These are phyloP conservation scores for Ceratobasidium sp. DNA, from an alignment of 1,284 basidiomycete genomes.

Conservation along the genomic window DNA sequence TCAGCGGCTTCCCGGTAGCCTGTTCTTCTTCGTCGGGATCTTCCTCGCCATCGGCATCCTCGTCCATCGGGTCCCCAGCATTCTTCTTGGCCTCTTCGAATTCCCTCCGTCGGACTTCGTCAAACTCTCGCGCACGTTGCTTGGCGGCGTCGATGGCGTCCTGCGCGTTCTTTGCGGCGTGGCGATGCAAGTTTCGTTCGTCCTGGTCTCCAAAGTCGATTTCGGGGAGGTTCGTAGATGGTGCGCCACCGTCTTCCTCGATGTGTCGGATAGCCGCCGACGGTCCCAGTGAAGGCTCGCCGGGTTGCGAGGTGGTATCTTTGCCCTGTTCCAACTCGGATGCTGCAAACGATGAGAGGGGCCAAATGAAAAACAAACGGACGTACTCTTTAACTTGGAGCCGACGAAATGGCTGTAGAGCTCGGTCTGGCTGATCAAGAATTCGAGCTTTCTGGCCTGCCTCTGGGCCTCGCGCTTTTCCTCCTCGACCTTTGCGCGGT, in stretches of 20 bases:
- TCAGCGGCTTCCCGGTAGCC: conserved; percentile 53
- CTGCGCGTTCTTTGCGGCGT: conserved; percentile 90
- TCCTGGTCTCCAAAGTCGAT: conserved; percentile 65
- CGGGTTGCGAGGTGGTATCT: conserved; percentile 45
- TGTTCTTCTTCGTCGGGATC: conserved; percentile 37
- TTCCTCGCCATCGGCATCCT: conserved; percentile 52
- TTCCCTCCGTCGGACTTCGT: conserved; percentile 75
- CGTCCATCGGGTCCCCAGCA: conserved; percentile 61
- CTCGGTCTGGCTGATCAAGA: conserved; percentile 98
- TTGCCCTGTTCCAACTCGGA: conserved; percentile 50
- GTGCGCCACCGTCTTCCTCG: conserved; percentile 19
- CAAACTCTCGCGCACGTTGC: conserved; percentile 85
- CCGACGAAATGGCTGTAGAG: conserved; percentile 99
- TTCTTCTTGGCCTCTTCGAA: conserved; percentile 53
- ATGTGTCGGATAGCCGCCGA: conserved; percentile 29
- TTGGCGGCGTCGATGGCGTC: conserved; percentile 85
- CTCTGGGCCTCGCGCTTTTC: conserved; percentile 95
- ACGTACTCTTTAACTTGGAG: conserved; percentile 66
- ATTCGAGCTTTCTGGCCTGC: conserved; percentile 97
- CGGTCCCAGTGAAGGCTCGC: conserved; percentile 8
- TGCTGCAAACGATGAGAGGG: conserved; percentile 13
- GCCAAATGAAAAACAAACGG: background rate
- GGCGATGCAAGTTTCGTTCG: conserved; percentile 85
- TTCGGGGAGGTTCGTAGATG: background rate
- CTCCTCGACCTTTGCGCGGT: conserved; percentile 91